Conservation (phyloP, 139 green algal species). For the Volvox reticuliferus region DNA sequence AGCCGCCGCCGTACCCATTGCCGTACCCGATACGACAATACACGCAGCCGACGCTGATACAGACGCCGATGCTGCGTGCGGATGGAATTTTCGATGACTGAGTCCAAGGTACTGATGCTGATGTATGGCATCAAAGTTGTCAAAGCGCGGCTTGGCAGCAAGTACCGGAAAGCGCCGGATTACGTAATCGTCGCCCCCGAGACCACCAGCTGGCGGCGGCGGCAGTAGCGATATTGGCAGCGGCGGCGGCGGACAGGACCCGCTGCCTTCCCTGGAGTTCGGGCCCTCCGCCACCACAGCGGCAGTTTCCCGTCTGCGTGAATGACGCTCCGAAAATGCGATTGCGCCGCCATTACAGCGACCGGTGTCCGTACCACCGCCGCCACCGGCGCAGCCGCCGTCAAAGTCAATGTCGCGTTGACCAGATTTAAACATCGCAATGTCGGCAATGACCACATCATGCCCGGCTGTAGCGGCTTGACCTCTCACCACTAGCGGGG, state of each 20-base stretch:
- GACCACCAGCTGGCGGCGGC: neutral
- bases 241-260: constrained; percentile 7
- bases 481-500: neutral
- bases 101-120: neutral
- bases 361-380: neutral
- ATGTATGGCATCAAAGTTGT: neutral
- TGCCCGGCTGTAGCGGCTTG: neutral
- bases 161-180: too few relatives aligned
- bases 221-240: neutral
- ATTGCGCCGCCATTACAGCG: neutral
- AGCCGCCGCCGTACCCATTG: too few relatives aligned
- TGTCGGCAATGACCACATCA: neutral
- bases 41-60: too few relatives aligned
- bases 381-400: neutral
- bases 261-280: constrained; percentile 15
- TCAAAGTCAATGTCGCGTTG: neutral
- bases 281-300: neutral
- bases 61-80: neutral
- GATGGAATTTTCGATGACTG: neutral
- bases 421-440: neutral
- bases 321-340: neutral
- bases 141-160: neutral
- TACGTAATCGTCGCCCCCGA: neutral
- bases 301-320: neutral
- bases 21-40: too few relatives aligned